Evolutionary conservation across 2,329 filamentous ascomycete species (phyloP).

Genomic region (Diaporthe citriasiana): DNA sequence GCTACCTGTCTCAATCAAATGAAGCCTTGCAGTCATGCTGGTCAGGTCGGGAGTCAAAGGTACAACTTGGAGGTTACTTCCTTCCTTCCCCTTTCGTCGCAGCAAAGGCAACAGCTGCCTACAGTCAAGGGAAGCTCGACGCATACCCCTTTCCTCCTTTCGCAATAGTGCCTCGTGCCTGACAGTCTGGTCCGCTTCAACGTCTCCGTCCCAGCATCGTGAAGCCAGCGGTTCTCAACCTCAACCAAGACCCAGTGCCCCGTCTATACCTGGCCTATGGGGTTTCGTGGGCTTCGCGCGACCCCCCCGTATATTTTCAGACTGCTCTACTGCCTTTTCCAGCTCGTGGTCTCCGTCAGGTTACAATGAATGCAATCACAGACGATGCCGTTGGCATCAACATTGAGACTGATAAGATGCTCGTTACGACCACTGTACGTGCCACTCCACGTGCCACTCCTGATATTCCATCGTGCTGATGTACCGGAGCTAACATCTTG

Average conservation of each 20-base stretch:
- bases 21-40: background rate
- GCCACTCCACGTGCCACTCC: background rate
- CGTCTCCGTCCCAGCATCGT: background rate
- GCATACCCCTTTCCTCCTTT: background rate
- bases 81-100: background rate
- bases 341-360: background rate
- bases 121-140: background rate
- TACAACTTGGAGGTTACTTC: background rate
- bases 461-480: too few relatives aligned
- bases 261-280: background rate
- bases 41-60: background rate
- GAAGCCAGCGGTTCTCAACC: background rate
- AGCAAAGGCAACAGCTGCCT: background rate
- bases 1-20: too few relatives aligned
- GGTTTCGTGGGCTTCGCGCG: background rate
- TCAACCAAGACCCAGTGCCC: background rate
- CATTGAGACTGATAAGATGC: constrained; percentile 10
- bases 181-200: background rate
- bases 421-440: constrained; percentile 22
- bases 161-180: background rate
- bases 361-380: background rate
- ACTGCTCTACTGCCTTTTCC: background rate
- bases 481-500: background rate
- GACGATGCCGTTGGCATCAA: background rate
- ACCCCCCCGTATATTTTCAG: too few relatives aligned